Evolutionary conservation across 1,284 basidiomycete genomes (phyloP).

Genomic region (Kwoniella shivajii): DNA sequence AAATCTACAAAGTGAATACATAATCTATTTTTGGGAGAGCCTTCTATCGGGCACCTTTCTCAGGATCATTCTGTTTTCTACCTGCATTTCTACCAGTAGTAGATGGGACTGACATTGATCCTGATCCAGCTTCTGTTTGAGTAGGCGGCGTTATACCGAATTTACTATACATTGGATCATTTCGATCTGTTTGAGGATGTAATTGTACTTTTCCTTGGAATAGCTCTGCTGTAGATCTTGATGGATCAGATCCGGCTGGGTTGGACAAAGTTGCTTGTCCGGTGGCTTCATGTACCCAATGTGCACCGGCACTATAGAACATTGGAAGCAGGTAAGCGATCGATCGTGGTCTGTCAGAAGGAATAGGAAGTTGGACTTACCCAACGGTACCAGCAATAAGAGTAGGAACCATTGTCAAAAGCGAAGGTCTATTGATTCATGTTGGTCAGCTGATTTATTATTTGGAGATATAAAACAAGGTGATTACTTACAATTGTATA

Average conservation of each 20-base stretch:
- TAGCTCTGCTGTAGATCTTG: slow-evolving; percentile 43
- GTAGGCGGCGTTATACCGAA: slow-evolving; percentile 34
- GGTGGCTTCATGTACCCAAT: slow-evolving; percentile 36
- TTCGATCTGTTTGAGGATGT: slow-evolving; percentile 73
- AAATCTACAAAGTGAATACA: neutral
- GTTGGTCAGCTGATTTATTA: slow-evolving; percentile 42
- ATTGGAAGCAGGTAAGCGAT: neutral
- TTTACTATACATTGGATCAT: slow-evolving; percentile 50
- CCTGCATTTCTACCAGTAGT: neutral
- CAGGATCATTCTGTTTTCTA: slow-evolving; percentile 1
- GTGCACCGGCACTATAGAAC: slow-evolving; percentile 60
- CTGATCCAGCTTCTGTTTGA: neutral
- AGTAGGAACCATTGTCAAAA: slow-evolving; percentile 86
- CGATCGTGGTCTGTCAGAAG: neutral
- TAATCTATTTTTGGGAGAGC: neutral
- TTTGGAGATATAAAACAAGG: neutral
- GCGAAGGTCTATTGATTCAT: slow-evolving; percentile 53
- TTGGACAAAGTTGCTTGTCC: slow-evolving; percentile 34
- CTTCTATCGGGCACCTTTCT: too few species aligned
- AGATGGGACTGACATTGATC: neutral
- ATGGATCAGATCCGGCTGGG: slow-evolving; percentile 44
- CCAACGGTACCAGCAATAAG: slow-evolving; percentile 82
- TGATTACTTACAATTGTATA: slow-evolving; percentile 52
- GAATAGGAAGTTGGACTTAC: slow-evolving; percentile 3
- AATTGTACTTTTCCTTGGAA: slow-evolving; percentile 72